Percentiles rank a stretch among this genome's conserved stretches.
These are phyloP conservation scores for Ophiostoma montium DNA, from an alignment of 2,329 filamentous ascomycete genomes.

Conservation along the genomic window DNA sequence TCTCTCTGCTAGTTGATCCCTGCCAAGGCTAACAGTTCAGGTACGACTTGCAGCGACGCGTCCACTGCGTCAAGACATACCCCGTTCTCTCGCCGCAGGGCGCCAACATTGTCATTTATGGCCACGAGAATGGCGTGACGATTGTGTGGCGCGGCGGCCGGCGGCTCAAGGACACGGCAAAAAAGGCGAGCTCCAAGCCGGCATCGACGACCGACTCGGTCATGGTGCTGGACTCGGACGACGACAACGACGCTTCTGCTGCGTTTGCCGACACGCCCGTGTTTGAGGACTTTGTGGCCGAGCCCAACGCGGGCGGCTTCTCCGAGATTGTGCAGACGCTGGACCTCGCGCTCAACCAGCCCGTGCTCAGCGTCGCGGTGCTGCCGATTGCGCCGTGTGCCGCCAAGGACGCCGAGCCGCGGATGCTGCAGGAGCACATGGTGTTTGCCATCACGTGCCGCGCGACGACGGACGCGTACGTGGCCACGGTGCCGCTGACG, in stretches of 20 bases:
- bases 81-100: conserved; percentile 49
- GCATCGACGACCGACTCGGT: conserved; percentile 29
- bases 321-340: conserved; percentile 44
- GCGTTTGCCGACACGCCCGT: conserved; percentile 38
- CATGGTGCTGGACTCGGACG: conserved; percentile 49
- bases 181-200: conserved; percentile 13
- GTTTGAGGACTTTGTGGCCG: conserved; percentile 34
- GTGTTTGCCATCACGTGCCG: conserved; percentile 45
- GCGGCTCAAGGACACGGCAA: conserved; percentile 35
- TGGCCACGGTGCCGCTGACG: conserved; percentile 45
- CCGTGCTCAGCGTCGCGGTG: conserved; percentile 41
- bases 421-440: conserved; percentile 40
- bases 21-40: conserved; percentile 25
- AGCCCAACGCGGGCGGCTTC: conserved; percentile 32
- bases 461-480: conserved; percentile 39
- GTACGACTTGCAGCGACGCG: conserved; percentile 43
- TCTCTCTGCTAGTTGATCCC: no score
- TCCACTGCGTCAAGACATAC: conserved; percentile 46
- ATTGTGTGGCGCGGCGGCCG: conserved; percentile 49
- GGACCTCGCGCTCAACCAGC: conserved; percentile 43
- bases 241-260: conserved; percentile 32
- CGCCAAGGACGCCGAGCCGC: conserved; percentile 34
- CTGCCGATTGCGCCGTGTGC: conserved; percentile 36
- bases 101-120: conserved; percentile 48
- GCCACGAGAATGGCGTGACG: conserved; percentile 48